Evolutionary conservation across 2,329 filamentous ascomycete genomes (phyloP).

Genomic region (Apiospora malaysiana): DNA sequence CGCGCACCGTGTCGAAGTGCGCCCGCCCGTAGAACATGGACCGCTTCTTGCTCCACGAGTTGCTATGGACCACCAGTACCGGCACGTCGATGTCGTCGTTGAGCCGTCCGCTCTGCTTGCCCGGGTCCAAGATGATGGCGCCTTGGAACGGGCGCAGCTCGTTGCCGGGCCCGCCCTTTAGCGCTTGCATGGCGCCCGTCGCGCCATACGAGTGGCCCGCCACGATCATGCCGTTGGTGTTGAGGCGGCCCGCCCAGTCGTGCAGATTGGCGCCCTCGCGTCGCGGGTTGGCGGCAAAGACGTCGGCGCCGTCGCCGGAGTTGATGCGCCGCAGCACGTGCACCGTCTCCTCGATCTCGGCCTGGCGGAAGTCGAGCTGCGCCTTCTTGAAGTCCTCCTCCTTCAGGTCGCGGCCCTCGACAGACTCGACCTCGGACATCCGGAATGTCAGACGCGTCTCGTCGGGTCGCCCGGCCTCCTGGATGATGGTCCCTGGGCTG

Average conservation of each 20-base stretch:
- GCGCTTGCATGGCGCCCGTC: conserved; percentile 65
- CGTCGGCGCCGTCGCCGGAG: conserved; percentile 42
- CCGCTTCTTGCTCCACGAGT: conserved; percentile 65
- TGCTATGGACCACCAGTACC: conserved; percentile 66
- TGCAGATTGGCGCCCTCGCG: conserved; percentile 52
- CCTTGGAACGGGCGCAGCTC: conserved; percentile 55
- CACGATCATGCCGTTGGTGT: conserved; percentile 60
- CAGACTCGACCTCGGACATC: conserved; percentile 44
- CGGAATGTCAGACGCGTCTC: conserved; percentile 43
- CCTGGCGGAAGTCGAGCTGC: conserved; percentile 57
- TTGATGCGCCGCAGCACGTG: conserved; percentile 49
- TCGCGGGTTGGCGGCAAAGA: conserved; percentile 50
- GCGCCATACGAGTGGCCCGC: conserved; percentile 71
- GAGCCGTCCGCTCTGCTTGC: conserved; percentile 66
- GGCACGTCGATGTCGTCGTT: conserved; percentile 65
- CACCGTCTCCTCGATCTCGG: conserved; percentile 54
- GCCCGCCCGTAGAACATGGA: conserved; percentile 66
- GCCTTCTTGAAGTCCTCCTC: conserved; percentile 47
- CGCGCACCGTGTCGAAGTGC: conserved; percentile 68
- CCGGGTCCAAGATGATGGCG: conserved; percentile 69
- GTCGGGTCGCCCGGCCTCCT: conserved; percentile 37
- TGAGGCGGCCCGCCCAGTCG: conserved; percentile 59
- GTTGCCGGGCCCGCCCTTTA: conserved; percentile 53
- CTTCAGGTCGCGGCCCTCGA: conserved; percentile 31
- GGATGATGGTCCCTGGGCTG: conserved; percentile 51